phyloP scores from a whole-genome alignment of 345 rosid genomes.

The Gossypium ekmanianum region DNA sequence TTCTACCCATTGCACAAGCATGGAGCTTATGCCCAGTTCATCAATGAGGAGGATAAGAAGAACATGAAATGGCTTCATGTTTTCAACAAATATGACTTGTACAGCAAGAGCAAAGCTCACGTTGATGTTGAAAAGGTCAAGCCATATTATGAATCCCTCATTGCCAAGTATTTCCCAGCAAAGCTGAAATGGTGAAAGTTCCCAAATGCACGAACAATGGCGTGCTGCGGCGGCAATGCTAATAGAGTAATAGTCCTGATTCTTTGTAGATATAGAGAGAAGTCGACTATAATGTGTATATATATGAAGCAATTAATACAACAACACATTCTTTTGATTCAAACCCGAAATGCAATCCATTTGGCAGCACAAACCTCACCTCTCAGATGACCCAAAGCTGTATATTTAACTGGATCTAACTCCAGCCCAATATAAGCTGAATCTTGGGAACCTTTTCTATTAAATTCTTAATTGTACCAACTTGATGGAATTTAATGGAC shows the following conservation, averaged over 20 bases:
- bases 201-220: not conserved
- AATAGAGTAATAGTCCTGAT: no score
- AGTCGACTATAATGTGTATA: no score
- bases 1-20: constrained; percentile 43
- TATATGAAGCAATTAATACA: no score
- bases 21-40: constrained; percentile 37
- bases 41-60: constrained; percentile 38
- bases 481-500: not conserved
- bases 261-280: no score
- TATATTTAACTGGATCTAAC: not conserved
- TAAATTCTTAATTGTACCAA: not conserved
- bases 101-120: constrained; percentile 28
- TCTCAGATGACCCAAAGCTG: no score
- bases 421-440: not conserved
- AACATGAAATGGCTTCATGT: constrained; percentile 39
- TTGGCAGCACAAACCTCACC: no score
- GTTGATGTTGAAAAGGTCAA: constrained; percentile 35
- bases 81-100: constrained; percentile 35
- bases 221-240: not conserved
- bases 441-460: not conserved
- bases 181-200: constrained; percentile 33
- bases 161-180: constrained; percentile 38
- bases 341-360: no score
- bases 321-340: no score
- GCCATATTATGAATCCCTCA: constrained; percentile 43